phyloP scores from a whole-genome alignment of 75 land plant species.

The Ceratopteris richardii region DNA sequence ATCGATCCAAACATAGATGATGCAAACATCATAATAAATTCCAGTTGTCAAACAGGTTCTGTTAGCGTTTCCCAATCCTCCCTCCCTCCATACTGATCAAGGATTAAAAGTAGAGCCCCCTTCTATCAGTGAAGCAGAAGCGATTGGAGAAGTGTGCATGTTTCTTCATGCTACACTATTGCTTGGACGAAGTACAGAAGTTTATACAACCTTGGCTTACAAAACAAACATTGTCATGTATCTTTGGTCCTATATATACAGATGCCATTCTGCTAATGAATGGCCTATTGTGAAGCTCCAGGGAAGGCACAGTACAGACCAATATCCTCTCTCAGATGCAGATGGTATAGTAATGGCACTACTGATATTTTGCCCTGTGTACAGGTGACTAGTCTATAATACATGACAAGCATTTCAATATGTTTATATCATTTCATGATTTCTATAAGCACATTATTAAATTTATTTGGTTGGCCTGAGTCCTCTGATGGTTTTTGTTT shows the following conservation, averaged over 20 bases:
- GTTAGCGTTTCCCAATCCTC: neutral
- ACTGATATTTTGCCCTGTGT: conserved; percentile 86
- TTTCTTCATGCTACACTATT: conserved; percentile 66
- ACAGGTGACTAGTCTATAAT: no score
- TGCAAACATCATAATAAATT: no score
- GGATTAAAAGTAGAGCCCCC: conserved; percentile 7
- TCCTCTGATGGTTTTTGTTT: neutral
- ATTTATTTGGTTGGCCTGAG: no score
- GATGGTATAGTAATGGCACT: conserved; percentile 80
- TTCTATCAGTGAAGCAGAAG: conserved; percentile 38
- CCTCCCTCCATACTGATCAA: conserved; percentile 8
- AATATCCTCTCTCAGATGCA: neutral
- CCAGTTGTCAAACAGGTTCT: neutral
- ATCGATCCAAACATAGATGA: no score
- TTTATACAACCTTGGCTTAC: conserved; percentile 74
- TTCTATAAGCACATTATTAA: neutral
- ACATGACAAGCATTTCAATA: no score
- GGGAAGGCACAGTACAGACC: conserved; percentile 12
- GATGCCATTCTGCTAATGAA: conserved; percentile 47
- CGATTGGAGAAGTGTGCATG: conserved; percentile 71
- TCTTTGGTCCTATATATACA: conserved; percentile 77
- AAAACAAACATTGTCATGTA: conserved; percentile 69
- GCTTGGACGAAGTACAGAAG: conserved; percentile 40
- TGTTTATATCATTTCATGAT: neutral
- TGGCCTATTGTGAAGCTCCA: conserved; percentile 48